phyloP scores from a whole-genome alignment of 139 green algal species.

The Closterium sp. region DNA sequence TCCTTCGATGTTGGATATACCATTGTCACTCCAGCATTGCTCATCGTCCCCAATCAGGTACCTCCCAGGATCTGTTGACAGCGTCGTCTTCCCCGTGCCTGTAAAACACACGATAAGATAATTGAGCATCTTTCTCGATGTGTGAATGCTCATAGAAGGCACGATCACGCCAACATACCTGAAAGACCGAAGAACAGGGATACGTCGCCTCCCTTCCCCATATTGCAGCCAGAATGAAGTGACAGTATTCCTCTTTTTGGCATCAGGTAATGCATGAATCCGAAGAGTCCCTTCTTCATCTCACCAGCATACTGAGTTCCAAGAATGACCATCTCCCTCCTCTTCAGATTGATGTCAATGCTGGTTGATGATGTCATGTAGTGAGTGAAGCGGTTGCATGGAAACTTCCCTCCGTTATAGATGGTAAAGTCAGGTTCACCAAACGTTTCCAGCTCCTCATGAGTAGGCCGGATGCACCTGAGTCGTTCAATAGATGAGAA shows the following conservation, averaged over 20 bases:
- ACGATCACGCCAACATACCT: neutral
- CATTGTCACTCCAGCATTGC: constrained; percentile 85
- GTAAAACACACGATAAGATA: neutral
- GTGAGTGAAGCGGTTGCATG: constrained; percentile 77
- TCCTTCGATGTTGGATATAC: constrained; percentile 93
- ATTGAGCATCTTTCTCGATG: neutral
- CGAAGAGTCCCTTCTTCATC: constrained; percentile 91
- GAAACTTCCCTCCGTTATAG: constrained; percentile 88
- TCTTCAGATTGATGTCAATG: constrained; percentile 77
- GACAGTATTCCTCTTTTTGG: constrained; percentile 78
- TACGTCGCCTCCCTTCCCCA: constrained; percentile 63
- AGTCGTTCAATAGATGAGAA: neutral
- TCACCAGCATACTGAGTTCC: constrained; percentile 82
- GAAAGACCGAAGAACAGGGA: constrained; percentile 54
- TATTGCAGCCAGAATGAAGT: constrained; percentile 78
- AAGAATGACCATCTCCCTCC: constrained; percentile 70
- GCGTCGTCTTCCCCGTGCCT: constrained; percentile 63
- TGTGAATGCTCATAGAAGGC: neutral
- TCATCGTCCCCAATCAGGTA: constrained; percentile 90
- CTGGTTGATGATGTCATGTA: constrained; percentile 88
- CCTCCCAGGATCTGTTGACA: constrained; percentile 70
- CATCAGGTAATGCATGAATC: constrained; percentile 88
- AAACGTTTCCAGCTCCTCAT: constrained; percentile 74
- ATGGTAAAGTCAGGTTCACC: constrained; percentile 89
- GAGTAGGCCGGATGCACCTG: constrained; percentile 66